These are phyloP conservation scores for Ascochyta rabiei DNA, from an alignment of 2,329 filamentous ascomycete species.

Conservation along the genomic window DNA sequence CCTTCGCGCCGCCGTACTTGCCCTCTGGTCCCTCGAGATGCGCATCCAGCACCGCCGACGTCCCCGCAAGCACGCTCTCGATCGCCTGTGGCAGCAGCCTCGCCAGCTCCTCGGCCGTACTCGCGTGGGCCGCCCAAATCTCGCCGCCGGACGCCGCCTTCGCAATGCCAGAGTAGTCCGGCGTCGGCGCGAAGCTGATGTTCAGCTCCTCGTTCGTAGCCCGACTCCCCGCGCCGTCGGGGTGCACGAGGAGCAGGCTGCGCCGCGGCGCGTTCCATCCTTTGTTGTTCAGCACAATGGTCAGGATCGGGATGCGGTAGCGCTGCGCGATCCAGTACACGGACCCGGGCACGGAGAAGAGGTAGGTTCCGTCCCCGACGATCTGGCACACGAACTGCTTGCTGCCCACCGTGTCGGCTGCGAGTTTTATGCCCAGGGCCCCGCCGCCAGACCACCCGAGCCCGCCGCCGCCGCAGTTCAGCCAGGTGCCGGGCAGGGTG, in stretches of 20 bases:
- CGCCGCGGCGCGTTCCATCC: conserved; percentile 71
- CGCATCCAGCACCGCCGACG: conserved; percentile 67
- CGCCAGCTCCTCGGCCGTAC: conserved; percentile 62
- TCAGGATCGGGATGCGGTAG: conserved; percentile 70
- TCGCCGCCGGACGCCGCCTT: conserved; percentile 68
- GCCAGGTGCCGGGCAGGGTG: conserved; percentile 72
- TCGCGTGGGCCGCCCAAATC: conserved; percentile 65
- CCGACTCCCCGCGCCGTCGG: conserved; percentile 65
- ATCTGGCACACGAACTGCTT: conserved; percentile 53
- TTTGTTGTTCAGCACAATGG: conserved; percentile 72
- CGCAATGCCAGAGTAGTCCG: conserved; percentile 71
- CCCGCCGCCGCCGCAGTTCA: conserved; percentile 81
- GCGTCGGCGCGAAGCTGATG: conserved; percentile 69
- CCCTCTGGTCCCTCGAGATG: conserved; percentile 63
- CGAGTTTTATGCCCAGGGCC: conserved; percentile 77
- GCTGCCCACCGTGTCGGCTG: conserved; percentile 58
- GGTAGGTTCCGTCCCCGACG: conserved; percentile 71
- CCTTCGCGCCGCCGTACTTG: conserved; percentile 51
- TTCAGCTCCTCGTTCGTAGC: conserved; percentile 69
- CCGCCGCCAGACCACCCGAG: conserved; percentile 81
- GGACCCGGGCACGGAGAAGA: conserved; percentile 68
- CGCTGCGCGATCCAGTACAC: conserved; percentile 73
- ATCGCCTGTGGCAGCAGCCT: conserved; percentile 63
- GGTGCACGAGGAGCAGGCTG: conserved; percentile 69
- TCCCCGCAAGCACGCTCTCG: conserved; percentile 62